These are phyloP conservation scores for Candida maesae DNA, from an alignment of 805 yeast species.

Conservation along the genomic window DNA sequence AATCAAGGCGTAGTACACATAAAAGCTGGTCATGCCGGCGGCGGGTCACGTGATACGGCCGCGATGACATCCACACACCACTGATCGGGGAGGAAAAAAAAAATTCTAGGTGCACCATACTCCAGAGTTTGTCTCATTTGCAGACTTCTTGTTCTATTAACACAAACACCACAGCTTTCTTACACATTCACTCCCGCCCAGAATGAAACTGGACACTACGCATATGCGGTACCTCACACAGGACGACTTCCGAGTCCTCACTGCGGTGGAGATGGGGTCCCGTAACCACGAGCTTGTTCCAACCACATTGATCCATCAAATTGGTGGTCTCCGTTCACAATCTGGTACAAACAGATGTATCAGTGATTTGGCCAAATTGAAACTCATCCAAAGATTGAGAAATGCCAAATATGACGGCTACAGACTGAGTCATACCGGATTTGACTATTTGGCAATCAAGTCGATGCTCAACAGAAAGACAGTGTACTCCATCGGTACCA, in stretches of 20 bases:
- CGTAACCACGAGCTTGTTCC: slow-evolving; percentile 95
- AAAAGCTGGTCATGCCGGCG: too few relatives aligned
- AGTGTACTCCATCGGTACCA: slow-evolving; percentile 74
- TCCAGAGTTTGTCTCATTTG: not conserved
- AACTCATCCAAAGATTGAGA: slow-evolving; percentile 69
- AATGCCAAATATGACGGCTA: slow-evolving; percentile 96
- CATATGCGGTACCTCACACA: slow-evolving; percentile 90
- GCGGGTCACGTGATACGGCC: too few relatives aligned
- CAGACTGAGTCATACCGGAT: slow-evolving; percentile 82
- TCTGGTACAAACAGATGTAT: slow-evolving; percentile 77
- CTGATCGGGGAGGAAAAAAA: too few relatives aligned
- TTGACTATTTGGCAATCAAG: slow-evolving; percentile 87
- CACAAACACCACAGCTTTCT: not conserved
- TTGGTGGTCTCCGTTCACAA: slow-evolving; percentile 72
- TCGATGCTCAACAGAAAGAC: slow-evolving; percentile 73
- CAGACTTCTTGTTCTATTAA: not conserved
- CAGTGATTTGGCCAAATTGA: slow-evolving; percentile 82
- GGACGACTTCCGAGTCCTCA: slow-evolving; percentile 86
- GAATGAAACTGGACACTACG: slow-evolving; percentile 87
- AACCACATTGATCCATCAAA: slow-evolving; percentile 71
- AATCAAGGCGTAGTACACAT: too few relatives aligned
- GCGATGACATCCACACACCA: too few relatives aligned
- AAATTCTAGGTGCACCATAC: too few relatives aligned
- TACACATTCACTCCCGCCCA: not conserved
- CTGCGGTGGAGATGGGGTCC: slow-evolving; percentile 88